A percentile compares a stretch with the other conserved stretches of the same genome.
These are phyloP conservation scores for Ceratobasidium sp. DNA, from an alignment of 1,284 basidiomycete species.

Conservation along the genomic window DNA sequence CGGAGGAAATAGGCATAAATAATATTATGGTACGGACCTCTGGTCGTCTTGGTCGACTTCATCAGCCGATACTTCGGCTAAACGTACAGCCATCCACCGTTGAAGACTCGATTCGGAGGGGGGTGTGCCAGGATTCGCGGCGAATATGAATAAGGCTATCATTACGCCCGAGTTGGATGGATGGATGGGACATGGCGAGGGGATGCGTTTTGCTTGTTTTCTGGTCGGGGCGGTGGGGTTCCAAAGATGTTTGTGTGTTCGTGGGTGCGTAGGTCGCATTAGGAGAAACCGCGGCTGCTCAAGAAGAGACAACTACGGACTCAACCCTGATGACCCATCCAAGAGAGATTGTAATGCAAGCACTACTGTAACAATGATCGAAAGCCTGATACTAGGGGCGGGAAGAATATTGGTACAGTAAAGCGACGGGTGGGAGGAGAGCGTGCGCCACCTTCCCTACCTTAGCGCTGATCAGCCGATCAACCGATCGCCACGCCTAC, in stretches of 20 bases:
- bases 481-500: too few relatives aligned
- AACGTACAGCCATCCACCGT: conserved; percentile 37
- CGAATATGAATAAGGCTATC: conserved; percentile 28
- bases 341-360: too few relatives aligned
- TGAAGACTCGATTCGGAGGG: conserved; percentile 45
- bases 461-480: too few relatives aligned
- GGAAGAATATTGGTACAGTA: too few relatives aligned
- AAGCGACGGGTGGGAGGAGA: too few relatives aligned
- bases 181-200: conserved; percentile 37
- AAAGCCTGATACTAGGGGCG: too few relatives aligned
- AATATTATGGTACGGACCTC: too few relatives aligned
- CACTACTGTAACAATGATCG: too few relatives aligned
- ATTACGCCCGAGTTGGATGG: conserved; percentile 44
- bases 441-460: too few relatives aligned
- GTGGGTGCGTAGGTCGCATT: conserved; percentile 3
- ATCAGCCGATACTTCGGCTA: conserved; percentile 42
- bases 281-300: conserved; percentile 42
- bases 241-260: not conserved
- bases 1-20: too few relatives aligned
- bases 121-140: conserved; percentile 43
- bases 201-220: conserved; percentile 10
- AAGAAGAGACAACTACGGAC: too few relatives aligned
- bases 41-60: conserved; percentile 22
- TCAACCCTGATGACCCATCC: too few relatives aligned
- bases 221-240: not conserved